Base-by-base conservation (phyloP, 345 rosid species). In the Erodium maritimum region DNA sequence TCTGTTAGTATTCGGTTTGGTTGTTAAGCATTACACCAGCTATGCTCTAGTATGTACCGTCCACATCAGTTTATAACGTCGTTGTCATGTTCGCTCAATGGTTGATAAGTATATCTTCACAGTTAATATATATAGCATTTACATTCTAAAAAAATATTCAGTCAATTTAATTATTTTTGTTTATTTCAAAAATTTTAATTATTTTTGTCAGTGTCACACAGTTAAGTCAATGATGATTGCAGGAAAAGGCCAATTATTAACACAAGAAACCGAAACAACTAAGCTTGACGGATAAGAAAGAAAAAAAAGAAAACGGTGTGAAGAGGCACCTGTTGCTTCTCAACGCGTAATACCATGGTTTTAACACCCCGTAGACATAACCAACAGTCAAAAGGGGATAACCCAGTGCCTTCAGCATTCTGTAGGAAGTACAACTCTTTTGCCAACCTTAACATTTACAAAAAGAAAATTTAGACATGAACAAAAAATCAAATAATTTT, bases 311-410 rank as follows among this genome's bases (percentile, higher is more conserved):
- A 14, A 42, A 42, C 14, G 48, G 17, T 3, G 14, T 8, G 11
- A 71, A 58, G 50, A 57, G 53, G 51, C 17, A 93, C 99, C 95
- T 93, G 99, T 69, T 93, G 95, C 75, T 85, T 93, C 68, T 93
- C 95, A 50, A 89, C 78, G 56, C 95, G 97, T 62, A 93, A 68
- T 62, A 82, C 86, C 99, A 93, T 82, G 54, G 97, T 93, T 76
- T 89, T 93, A 65, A 89, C 77, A 56, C 97, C 99, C 61, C 96
- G 77, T 61, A 93, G 75, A 65, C 99, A 93, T 61, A 87, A 66
- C 99, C 99, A 93, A 64, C 99, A 89, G 66, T 93, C 99, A 59
- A 89, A 89, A 37, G 99, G 99, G 61, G 99, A 84, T 68, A 93
- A 75, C 50, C 95, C 99, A 69, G 97, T 77, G 69, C 99, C 99